Conservation (phyloP, 1,284 basidiomycete species). For the Ceratobasidium sp. region DNA sequence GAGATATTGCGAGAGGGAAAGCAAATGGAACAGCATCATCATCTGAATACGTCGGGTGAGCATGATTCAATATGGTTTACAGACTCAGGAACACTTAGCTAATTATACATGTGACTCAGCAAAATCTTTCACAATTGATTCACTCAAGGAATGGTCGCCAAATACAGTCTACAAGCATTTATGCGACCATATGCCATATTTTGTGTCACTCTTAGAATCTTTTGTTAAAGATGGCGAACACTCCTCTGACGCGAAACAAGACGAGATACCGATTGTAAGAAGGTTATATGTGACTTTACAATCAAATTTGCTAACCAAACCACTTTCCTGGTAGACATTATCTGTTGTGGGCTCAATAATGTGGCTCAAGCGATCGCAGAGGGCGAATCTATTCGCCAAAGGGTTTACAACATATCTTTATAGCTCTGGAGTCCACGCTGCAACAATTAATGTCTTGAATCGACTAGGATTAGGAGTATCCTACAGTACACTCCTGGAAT, state of each 20-base stretch:
- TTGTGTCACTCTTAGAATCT: neutral
- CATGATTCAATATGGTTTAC: no score
- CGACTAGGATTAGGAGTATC: neutral
- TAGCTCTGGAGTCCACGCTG: neutral
- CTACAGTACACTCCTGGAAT: neutral
- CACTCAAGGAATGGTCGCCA: neutral
- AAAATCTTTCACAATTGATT: neutral
- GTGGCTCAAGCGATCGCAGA: neutral
- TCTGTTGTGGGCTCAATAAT: neutral
- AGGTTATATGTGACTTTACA: no score
- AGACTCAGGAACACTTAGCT: no score
- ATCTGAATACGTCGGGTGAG: neutral
- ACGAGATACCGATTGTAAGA: neutral
- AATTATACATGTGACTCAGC: neutral
- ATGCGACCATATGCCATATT: neutral
- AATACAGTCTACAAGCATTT: neutral
- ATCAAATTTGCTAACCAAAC: no score
- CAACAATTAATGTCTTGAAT: neutral
- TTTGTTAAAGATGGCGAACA: neutral
- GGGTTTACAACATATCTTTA: neutral
- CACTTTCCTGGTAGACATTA: no score
- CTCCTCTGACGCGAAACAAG: neutral
- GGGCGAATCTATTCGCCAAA: neutral
- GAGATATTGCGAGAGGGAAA: neutral
- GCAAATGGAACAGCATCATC: neutral